Evolutionary conservation across 768 basidiomycete species (phyloP), one percentile per base, ranked within the genome.

Genomic region (Termitomyces sp.): DNA sequence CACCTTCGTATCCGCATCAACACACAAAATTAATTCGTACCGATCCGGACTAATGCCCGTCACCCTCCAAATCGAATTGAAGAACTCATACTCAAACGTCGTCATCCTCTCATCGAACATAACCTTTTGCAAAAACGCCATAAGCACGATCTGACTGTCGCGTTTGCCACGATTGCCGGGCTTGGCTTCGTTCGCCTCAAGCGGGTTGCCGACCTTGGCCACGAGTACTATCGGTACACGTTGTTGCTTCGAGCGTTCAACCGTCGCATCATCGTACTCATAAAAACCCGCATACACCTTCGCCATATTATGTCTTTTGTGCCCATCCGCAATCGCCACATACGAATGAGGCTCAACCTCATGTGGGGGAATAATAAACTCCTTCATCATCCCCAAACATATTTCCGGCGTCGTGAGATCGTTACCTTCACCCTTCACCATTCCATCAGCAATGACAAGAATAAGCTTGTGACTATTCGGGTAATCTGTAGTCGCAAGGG

Each of bases 31-130:
- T 45, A 95, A 78, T 74, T 98, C 96, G 71, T 95, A 99, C 58
- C 89, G 86, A 76, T 98, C 97, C 6, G 97, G 96, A 69, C 90
- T 91, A 60, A 99, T 87, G 31, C 97, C 97, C 16, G 95, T 96
- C 45, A 86, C 89, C 55, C 96, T 78, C 97, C 97, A 99, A 20
- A 98, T 79, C 55, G 93, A 88, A 74, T 99, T 99, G 86, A 99
- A 99, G 74, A 98, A 98, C 75, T 98, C 97, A 72, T 98, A 98
- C 76, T 98, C 97, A 71, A 99, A 95, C 56, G 93, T 96, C 61
- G 96, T 97, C 96, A 99, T 98, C 54, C 97, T 86, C 78, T 99
- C 97, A 74, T 99, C 97, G 66, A 98, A 98, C 95, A 99, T 97
- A 66, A 98, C 95, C 73, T 97, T 98, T 74, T 99, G 97, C 70